Base-by-base conservation (phyloP, 768 basidiomycete genomes). In the Auriscalpium vulgare region DNA sequence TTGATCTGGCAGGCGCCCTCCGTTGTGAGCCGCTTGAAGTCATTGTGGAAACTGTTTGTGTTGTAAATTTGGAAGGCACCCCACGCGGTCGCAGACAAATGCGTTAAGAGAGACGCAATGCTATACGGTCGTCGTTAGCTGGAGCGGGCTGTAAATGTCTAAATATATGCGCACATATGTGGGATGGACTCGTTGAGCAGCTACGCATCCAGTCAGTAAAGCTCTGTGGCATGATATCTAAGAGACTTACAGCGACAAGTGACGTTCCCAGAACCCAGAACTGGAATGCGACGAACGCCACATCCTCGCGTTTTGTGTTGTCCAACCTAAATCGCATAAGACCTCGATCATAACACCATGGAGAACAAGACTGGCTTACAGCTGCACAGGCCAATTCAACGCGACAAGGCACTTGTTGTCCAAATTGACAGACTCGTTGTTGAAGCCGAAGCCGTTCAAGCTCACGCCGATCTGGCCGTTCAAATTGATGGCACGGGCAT, bases 181-280 rank as follows among this genome's bases (percentile, higher is more conserved):
- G 89, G 89, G 57, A 90, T 87, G 3, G 87, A 89, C 70, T 91
- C 88, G 67, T 90, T 89, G 56, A 79, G 63, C 54, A 79, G 59
- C 65, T 69, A 56, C 8, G 9, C 9, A 37, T 9, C n/a, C 49
- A 37, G 29, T 21, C 37, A 37, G 21, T 51, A 46, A 36, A 37
- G 8, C 19, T 35, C 10, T 35, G 11, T 50, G 51, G 36, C 54
- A 35, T 45, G 9, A 10, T 14, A 23, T 10, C 59, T 50, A 40
- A 56, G 2, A 23, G 50, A 62, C 69, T 60, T 52, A 65, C 68
- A 43, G 88, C 88, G 46, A 88, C 84, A 34, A 85, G 55, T 10
- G 87, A 88, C 83, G 89, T 85, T 35, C 84, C 86, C 14, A 89
- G 72, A 7, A 88, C 82, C 88, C 89, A 91, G 54, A 88, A 71